phyloP scores from a whole-genome alignment of 495 filamentous ascomycete genomes.

The Trichoderma reesei region DNA sequence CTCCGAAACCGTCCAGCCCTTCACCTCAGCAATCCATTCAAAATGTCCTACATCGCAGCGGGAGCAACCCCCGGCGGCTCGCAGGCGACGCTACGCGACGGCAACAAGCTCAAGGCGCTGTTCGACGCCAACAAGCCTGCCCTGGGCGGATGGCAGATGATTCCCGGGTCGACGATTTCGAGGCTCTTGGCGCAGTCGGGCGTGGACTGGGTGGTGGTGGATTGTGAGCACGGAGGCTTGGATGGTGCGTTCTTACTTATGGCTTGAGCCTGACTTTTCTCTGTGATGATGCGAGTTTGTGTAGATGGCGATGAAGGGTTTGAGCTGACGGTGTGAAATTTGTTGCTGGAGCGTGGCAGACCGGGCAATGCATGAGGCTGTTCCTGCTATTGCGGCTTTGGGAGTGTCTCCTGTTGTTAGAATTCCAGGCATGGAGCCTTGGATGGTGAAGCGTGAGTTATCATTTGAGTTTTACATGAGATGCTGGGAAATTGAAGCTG shows the following conservation, averaged over 20 bases:
- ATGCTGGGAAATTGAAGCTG: too few relatives aligned
- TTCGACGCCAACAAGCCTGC: constrained; percentile 41
- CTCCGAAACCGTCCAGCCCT: neutral
- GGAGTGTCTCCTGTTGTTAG: constrained; percentile 60
- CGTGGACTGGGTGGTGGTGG: constrained; percentile 67
- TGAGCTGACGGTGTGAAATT: neutral
- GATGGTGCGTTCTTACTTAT: constrained; percentile 40
- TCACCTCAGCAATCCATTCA: neutral
- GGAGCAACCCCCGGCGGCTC: neutral
- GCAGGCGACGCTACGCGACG: constrained; percentile 42
- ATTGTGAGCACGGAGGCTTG: constrained; percentile 72
- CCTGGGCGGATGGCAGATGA: constrained; percentile 65
- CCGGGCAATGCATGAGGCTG: constrained; percentile 73
- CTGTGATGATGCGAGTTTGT: neutral
- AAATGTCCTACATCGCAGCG: neutral
- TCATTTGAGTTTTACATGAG: too few relatives aligned
- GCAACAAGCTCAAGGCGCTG: constrained; percentile 50
- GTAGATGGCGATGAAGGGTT: neutral
- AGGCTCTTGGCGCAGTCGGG: constrained; percentile 56
- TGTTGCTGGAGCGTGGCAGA: constrained; percentile 26
- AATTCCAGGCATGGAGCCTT: constrained; percentile 54
- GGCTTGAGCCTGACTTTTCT: too few relatives aligned
- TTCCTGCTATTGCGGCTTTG: constrained; percentile 57
- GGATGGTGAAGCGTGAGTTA: constrained; percentile 59
- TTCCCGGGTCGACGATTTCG: constrained; percentile 64